These are phyloP conservation scores for Skeletonema tropicum DNA, from an alignment of 108 stramenopile species.

Conservation along the genomic window DNA sequence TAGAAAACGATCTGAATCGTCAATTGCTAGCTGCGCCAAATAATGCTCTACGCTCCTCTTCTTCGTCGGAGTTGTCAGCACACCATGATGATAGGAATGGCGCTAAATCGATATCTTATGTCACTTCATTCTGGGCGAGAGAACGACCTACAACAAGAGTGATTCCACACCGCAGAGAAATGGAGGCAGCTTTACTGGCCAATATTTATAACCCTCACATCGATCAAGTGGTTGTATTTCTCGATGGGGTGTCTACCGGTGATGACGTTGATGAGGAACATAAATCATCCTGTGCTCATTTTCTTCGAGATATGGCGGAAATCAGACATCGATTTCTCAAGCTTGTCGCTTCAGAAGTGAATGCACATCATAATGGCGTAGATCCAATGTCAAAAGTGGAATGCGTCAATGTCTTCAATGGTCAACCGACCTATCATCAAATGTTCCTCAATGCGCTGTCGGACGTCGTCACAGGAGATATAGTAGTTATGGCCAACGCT, in stretches of 20 bases:
- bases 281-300: neutral
- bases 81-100: neutral
- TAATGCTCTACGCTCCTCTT: neutral
- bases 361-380: neutral
- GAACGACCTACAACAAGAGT: neutral
- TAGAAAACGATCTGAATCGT: neutral
- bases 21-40: neutral
- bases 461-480: neutral
- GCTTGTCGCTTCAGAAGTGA: too few relatives aligned
- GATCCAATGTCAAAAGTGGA: neutral
- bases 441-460: slow-evolving; percentile 2
- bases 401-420: neutral
- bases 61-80: too few relatives aligned
- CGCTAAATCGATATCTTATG: neutral
- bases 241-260: neutral
- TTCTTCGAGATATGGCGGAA: neutral
- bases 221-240: neutral
- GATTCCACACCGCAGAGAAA: neutral
- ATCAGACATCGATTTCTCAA: neutral
- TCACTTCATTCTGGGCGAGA: neutral
- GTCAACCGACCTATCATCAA: neutral
- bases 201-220: neutral
- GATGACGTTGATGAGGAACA: neutral
- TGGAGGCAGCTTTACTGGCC: neutral
- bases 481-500: neutral